Evolutionary conservation across 257 asterid genomes (phyloP), one percentile per base, ranked within the genome.

Genomic region (Thymus quinquecostatus): DNA sequence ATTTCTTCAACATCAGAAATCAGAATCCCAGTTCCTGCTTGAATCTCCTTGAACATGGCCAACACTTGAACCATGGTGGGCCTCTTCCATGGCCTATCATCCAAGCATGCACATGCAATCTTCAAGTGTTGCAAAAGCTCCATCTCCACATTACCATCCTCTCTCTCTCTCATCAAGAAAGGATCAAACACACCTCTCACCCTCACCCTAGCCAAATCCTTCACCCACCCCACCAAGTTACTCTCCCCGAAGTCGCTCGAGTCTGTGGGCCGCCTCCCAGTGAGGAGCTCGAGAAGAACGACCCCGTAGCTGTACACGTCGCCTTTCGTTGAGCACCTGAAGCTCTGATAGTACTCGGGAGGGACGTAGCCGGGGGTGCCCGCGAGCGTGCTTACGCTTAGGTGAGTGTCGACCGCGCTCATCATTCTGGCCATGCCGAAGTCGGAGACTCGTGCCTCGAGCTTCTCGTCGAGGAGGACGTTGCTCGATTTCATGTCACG

Each of bases 401-500:
- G 72, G 78, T 91, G 98, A 12, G 98, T 93, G 60, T 93, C 97
- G 85, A 78, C 79, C 10, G 88, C 89, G 70, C 84, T 93, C 98
- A 93, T 84, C 30, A 72, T 75, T 79, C 98, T 76, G 0, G 98
- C 98, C 98, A 93, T 93, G 44, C 98, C 98, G 33, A 93, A 93
- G 81, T 93, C 98, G 0, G 98, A 93, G 6, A 93, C 98, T 63
- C 96, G 61, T 2, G 97, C 96, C 69, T 93, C 98, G 69, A 87
- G 67, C 28, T 87, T 83, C 34, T 87, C 96, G 41, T 93, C 98
- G 4, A 93, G 73, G 63, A 93, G 81, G 5, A 93, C 98, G 50
- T 93, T 90, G 88, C 98, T 93, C 10, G 98, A 93, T 60, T 93
- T 93, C 98, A 93, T 90, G 85, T 93, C 98, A 27, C 97, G 60